Evolutionary conservation across 2,329 filamentous ascomycete genomes (phyloP).

Genomic region (Penicillium glabrum): DNA sequence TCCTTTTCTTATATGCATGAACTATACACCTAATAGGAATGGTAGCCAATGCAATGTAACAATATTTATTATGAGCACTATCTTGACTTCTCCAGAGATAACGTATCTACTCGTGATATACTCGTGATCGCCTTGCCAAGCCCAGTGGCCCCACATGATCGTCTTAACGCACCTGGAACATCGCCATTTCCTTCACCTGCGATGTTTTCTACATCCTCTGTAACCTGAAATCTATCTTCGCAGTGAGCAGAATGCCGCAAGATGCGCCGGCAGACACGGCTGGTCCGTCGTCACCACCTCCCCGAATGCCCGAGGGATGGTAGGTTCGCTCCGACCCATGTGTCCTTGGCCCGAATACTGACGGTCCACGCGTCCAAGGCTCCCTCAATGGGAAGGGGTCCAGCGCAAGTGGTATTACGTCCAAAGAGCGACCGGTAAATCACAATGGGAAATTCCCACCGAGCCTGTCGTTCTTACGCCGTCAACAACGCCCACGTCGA

Average conservation of each 20-base stretch:
- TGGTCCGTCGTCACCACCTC: slow-evolving; percentile 39
- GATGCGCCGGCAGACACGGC: slow-evolving; percentile 37
- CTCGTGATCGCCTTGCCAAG: slow-evolving; percentile 20
- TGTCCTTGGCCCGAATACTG: slow-evolving; percentile 1
- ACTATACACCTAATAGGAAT: neutral
- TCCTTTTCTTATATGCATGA: neutral
- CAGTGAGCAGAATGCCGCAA: slow-evolving; percentile 23
- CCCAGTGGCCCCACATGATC: slow-evolving; percentile 21
- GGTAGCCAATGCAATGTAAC: neutral
- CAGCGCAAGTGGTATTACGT: slow-evolving; percentile 42
- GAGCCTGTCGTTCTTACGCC: slow-evolving; percentile 40
- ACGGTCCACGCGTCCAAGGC: slow-evolving; percentile 24
- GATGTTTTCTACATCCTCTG: neutral
- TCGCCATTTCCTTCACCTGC: neutral
- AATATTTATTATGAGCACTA: neutral
- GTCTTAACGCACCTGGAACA: slow-evolving; percentile 5
- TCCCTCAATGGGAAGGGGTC: slow-evolving; percentile 41
- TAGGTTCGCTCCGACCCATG: slow-evolving; percentile 19
- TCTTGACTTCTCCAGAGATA: neutral
- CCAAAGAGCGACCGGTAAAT: slow-evolving; percentile 39
- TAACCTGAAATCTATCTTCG: neutral
- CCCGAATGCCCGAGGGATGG: slow-evolving; percentile 40
- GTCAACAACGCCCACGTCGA: slow-evolving; percentile 30
- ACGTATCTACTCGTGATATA: slow-evolving; percentile 1
- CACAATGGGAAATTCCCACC: slow-evolving; percentile 43